Evolutionary conservation across 192 early-diverging fungal species (phyloP).

Genomic region (Gaertneriomyces sp.): DNA sequence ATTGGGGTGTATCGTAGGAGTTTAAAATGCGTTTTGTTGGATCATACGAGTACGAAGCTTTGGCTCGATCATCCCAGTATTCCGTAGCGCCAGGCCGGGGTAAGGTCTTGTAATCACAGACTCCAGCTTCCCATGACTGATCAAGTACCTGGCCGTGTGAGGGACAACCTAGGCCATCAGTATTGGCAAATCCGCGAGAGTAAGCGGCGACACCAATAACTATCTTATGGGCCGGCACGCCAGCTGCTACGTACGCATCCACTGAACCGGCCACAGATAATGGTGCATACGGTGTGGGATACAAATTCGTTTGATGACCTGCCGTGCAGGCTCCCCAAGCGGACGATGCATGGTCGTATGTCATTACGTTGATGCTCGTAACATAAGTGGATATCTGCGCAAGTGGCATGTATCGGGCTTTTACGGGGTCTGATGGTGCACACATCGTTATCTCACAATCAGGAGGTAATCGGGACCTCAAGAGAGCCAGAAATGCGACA

Average conservation of each 20-base stretch:
- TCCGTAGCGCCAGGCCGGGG: slow-evolving; percentile 60
- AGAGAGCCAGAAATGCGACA: slow-evolving; percentile 65
- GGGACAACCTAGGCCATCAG: slow-evolving; percentile 50
- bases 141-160: slow-evolving; percentile 60
- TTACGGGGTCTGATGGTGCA: slow-evolving; percentile 41
- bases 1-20: slow-evolving; percentile 70
- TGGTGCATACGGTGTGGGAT: slow-evolving; percentile 55
- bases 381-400: slow-evolving; percentile 31
- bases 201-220: slow-evolving; percentile 90
- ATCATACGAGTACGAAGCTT: slow-evolving; percentile 83
- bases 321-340: slow-evolving; percentile 47
- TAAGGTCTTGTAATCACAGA: slow-evolving; percentile 85
- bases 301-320: slow-evolving; percentile 88
- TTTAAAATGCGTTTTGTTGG: slow-evolving; percentile 62
- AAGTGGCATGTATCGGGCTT: slow-evolving; percentile 42
- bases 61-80: slow-evolving; percentile 71
- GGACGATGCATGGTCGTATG: slow-evolving; percentile 60
- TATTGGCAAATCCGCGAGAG: slow-evolving; percentile 88
- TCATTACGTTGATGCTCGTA: slow-evolving; percentile 87
- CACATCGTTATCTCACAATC: slow-evolving; percentile 50
- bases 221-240: slow-evolving; percentile 79
- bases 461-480: slow-evolving; percentile 66
- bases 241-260: slow-evolving; percentile 60
- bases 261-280: slow-evolving; percentile 67
- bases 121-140: slow-evolving; percentile 86